These are phyloP conservation scores for Lactarius sanguifluus DNA, from an alignment of 768 basidiomycete genomes.

Conservation along the genomic window DNA sequence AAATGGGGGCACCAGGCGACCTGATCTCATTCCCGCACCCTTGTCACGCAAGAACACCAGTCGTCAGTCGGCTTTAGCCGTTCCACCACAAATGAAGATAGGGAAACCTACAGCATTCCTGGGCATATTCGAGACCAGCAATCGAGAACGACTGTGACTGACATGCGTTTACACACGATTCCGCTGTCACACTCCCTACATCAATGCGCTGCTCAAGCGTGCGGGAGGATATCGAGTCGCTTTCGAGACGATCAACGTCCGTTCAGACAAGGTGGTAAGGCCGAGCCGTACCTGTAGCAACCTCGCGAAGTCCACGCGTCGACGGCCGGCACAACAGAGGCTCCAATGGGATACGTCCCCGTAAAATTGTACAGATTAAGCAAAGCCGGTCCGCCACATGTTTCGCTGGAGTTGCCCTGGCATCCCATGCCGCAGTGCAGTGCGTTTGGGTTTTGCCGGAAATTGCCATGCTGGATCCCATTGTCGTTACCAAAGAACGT, in stretches of 20 bases:
- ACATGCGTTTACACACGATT: constrained; percentile 6
- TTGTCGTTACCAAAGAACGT: neutral
- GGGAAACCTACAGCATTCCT: constrained; percentile 4
- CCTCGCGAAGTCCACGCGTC: neutral
- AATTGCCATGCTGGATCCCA: neutral
- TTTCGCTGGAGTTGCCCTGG: constrained; percentile 14
- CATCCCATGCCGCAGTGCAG: constrained; percentile 10
- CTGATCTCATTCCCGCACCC: constrained; percentile 17
- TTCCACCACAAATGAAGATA: neutral
- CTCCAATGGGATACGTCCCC: constrained; percentile 3
- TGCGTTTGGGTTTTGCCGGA: neutral
- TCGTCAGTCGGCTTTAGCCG: neutral
- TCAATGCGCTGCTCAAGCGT: constrained; percentile 8
- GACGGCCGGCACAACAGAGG: constrained; percentile 3
- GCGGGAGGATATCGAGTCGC: constrained; percentile 5
- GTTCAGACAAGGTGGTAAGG: neutral
- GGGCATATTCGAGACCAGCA: constrained; percentile 8
- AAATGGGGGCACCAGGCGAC: neutral
- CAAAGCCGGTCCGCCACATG: constrained; percentile 5
- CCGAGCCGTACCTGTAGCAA: constrained; percentile 1
- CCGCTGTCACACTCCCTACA: constrained; percentile 6
- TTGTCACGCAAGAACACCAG: neutral
- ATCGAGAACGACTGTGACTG: constrained; percentile 4
- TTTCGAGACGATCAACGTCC: neutral
- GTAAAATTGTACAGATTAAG: constrained; percentile 15